These are phyloP conservation scores for Myxozyma melibiosi DNA, from an alignment of 805 yeast species.

Conservation along the genomic window DNA sequence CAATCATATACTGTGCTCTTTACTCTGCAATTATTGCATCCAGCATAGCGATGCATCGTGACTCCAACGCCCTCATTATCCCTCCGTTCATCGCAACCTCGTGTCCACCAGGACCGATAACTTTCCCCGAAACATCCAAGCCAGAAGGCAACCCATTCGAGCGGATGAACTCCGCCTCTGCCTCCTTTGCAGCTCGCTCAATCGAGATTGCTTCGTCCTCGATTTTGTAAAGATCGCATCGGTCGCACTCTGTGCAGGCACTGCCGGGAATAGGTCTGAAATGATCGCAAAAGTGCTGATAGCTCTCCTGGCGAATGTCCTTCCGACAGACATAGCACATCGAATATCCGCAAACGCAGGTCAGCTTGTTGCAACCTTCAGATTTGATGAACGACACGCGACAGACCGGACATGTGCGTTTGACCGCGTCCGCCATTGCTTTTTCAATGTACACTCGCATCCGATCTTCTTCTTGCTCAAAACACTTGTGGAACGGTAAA, in stretches of 20 bases:
- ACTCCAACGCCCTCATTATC: background rate
- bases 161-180: conserved; percentile 27
- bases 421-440: conserved; percentile 35
- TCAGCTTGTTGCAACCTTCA: conserved; percentile 34
- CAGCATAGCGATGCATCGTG: conserved; percentile 2
- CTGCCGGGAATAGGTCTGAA: conserved; percentile 30
- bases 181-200: conserved; percentile 30
- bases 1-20: background rate
- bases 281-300: conserved; percentile 31
- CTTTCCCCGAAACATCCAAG: conserved; percentile 10
- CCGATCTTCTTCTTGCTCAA: conserved; percentile 30
- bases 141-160: conserved; percentile 28
- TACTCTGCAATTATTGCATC: conserved; percentile 19
- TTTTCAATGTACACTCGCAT: conserved; percentile 28
- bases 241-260: conserved; percentile 32
- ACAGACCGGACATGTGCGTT: conserved; percentile 33
- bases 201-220: conserved; percentile 29
- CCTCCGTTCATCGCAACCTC: conserved; percentile 1
- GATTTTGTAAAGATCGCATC: conserved; percentile 33
- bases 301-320: conserved; percentile 28
- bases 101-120: conserved; percentile 21
- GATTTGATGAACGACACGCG: conserved; percentile 30
- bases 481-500: conserved; percentile 31
- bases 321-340: conserved; percentile 33
- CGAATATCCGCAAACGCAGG: conserved; percentile 33